Conservation (phyloP, 495 filamentous ascomycete species). For the Aspergillus indologenus region DNA sequence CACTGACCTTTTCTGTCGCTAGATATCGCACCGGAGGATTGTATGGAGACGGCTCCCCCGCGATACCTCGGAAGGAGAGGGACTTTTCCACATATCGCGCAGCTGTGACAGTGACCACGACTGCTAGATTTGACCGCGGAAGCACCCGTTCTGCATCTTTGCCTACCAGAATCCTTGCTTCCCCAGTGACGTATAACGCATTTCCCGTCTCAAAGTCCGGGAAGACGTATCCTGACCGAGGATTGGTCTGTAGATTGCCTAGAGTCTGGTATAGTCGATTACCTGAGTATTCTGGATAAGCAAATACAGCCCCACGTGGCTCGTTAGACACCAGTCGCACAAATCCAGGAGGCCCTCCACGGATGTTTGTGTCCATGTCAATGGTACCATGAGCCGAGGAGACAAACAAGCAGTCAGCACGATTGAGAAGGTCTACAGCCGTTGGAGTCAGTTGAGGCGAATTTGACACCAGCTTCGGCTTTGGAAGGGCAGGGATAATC, state of each 20-base stretch:
- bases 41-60: conserved; percentile 64
- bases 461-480: conserved; percentile 50
- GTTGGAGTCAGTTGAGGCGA: conserved; percentile 37
- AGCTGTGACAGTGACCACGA: conserved; percentile 59
- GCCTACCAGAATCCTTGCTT: conserved; percentile 60
- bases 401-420: conserved; percentile 75
- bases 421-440: conserved; percentile 57
- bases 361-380: conserved; percentile 83
- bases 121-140: conserved; percentile 66
- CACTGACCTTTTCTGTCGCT: conserved; percentile 40
- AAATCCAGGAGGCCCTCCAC: conserved; percentile 74
- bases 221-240: conserved; percentile 61
- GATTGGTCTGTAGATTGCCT: conserved; percentile 67
- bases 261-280: conserved; percentile 80
- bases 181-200: conserved; percentile 68
- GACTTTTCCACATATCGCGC: conserved; percentile 60
- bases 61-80: conserved; percentile 62
- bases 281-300: conserved; percentile 78
- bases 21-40: conserved; percentile 62
- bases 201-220: conserved; percentile 69
- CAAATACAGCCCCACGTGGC: conserved; percentile 46
- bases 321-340: conserved; percentile 57
- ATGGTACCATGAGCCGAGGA: conserved; percentile 56
- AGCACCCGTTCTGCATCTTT: conserved; percentile 56
- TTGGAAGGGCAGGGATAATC: conserved; percentile 51